A percentile compares a stretch with the other conserved stretches of the same genome.
Conservation (phyloP, 305 asterid genomes). For the Solanum hybrid region DNA sequence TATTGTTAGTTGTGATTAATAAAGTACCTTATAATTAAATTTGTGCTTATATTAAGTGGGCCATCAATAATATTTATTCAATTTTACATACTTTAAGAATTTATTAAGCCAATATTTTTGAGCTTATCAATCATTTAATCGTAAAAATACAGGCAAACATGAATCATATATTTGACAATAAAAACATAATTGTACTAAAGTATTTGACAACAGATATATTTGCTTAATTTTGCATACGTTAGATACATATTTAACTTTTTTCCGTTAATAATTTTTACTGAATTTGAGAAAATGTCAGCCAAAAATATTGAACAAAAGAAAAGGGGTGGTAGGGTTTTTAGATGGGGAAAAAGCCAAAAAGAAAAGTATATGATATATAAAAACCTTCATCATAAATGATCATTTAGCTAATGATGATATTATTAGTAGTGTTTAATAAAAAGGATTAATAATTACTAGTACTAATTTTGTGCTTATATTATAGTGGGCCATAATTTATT, state of each 20-base stretch:
- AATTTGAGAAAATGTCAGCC: not conserved
- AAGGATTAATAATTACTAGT: constrained; percentile 8
- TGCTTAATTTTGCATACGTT: not conserved
- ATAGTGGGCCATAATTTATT: not conserved
- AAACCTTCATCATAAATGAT: not conserved
- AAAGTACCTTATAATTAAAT: constrained; percentile 10
- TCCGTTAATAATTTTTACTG: not conserved
- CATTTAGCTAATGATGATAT: constrained; percentile 9
- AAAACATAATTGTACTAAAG: not conserved
- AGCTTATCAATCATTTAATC: not conserved
- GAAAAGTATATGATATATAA: not conserved
- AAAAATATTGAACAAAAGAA: not conserved
- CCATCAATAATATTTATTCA: not conserved
- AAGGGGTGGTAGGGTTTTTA: not conserved
- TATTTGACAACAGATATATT: not conserved
- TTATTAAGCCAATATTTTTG: not conserved
- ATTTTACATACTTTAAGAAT: not conserved
- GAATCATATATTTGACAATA: not conserved
- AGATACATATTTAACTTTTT: not conserved
- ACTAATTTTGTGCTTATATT: not conserved
- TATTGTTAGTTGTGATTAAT: constrained; percentile 7
- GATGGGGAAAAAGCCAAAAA: not conserved
- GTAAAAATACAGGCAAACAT: not conserved
- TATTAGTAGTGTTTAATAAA: constrained; percentile 3
- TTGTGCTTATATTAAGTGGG: not conserved